phyloP scores from a whole-genome alignment of 768 basidiomycete genomes.

The Polyporus arcularius region DNA sequence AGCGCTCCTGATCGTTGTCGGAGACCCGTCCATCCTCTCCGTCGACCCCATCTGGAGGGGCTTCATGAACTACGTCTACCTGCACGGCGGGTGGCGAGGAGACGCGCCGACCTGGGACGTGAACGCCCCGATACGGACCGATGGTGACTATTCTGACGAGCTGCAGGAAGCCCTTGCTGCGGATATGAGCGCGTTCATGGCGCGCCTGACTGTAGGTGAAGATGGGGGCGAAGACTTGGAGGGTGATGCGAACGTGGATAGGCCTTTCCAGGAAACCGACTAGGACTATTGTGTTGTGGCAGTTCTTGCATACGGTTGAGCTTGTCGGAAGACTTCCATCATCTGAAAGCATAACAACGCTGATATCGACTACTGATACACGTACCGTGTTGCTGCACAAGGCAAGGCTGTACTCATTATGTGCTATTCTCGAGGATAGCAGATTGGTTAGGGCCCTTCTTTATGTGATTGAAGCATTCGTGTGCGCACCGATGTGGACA shows the following conservation, averaged over 20 bases:
- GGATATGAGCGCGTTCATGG: conserved; percentile 38
- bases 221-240: conserved; percentile 16
- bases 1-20: conserved; percentile 62
- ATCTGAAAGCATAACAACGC: no score
- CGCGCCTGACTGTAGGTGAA: conserved; percentile 23
- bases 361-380: no score
- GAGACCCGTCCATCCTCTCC: conserved; percentile 57
- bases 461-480: no score
- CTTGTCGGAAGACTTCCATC: no score
- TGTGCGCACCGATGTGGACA: no score
- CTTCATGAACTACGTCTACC: conserved; percentile 59
- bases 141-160: conserved; percentile 40
- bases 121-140: conserved; percentile 35
- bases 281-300: background rate
- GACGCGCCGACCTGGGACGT: conserved; percentile 34
- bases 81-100: conserved; percentile 55
- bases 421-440: no score
- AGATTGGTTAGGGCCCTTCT: no score
- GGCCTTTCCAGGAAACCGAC: conserved; percentile 8
- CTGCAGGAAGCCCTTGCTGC: conserved; percentile 26
- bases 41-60: conserved; percentile 60
- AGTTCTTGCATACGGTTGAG: no score
- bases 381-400: no score
- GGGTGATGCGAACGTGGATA: conserved; percentile 19
- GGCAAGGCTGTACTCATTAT: no score